A percentile compares a stretch with the other conserved stretches of the same genome.
phyloP scores from a whole-genome alignment of 176 grass and related monocot genomes.

The Zoysia japonica region DNA sequence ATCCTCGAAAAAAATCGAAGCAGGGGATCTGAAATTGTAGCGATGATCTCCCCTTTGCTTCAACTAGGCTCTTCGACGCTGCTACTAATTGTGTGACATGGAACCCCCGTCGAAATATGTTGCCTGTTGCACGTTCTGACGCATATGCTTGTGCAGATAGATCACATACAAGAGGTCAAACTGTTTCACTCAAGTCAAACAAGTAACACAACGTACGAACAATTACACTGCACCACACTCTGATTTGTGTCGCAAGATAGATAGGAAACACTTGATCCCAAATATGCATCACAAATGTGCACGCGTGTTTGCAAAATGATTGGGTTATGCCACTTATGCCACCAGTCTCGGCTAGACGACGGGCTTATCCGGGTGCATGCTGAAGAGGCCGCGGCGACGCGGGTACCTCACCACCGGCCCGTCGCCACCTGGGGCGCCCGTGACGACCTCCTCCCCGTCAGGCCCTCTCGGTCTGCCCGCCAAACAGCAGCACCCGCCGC shows the following conservation, averaged over 20 bases:
- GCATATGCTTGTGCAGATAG: neutral
- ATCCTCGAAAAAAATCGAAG: no score
- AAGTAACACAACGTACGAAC: neutral
- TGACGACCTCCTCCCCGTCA: slow-evolving; percentile 27
- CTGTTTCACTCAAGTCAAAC: neutral
- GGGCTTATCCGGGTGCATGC: neutral
- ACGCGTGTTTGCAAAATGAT: neutral
- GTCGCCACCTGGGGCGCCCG: neutral
- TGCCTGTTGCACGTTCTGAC: no score
- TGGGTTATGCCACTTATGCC: neutral
- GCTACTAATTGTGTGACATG: no score
- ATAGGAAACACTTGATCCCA: neutral
- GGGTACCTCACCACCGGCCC: slow-evolving; percentile 40
- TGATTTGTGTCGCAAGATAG: neutral
- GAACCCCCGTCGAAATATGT: no score
- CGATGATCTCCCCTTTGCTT: no score
- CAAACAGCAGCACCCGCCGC: neutral
- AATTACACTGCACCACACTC: neutral
- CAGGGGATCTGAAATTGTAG: no score
- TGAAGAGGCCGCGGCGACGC: neutral
- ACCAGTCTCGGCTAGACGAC: neutral
- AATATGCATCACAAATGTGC: neutral
- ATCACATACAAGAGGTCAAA: neutral
- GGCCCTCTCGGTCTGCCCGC: slow-evolving; percentile 19
- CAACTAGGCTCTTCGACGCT: no score